Evolutionary conservation across 2,329 filamentous ascomycete genomes (phyloP).

Genomic region (Aureobasidium sp.): DNA sequence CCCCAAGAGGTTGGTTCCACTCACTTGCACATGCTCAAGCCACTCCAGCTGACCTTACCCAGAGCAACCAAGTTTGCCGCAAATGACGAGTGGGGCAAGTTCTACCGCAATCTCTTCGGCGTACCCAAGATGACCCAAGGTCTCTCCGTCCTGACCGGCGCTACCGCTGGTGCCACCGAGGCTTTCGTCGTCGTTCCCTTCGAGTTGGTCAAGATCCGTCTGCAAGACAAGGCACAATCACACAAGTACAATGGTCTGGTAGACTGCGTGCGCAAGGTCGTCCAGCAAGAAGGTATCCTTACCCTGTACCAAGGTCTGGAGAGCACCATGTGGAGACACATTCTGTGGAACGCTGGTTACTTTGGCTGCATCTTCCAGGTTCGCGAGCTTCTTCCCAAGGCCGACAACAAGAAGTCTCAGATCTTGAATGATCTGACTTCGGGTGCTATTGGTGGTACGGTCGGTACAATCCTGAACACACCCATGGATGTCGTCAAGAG

Average conservation of each 20-base stretch:
- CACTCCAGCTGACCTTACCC: neutral
- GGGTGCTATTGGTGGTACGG: constrained; percentile 79
- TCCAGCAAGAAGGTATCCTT: constrained; percentile 73
- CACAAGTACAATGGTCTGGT: constrained; percentile 79
- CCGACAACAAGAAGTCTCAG: constrained; percentile 72
- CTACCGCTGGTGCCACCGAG: constrained; percentile 90
- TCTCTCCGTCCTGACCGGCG: constrained; percentile 86
- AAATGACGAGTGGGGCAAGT: constrained; percentile 95
- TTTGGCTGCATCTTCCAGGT: constrained; percentile 99
- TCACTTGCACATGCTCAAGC: neutral
- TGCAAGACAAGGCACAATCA: constrained; percentile 91
- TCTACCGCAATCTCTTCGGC: constrained; percentile 85
- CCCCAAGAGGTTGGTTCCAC: constrained; percentile 57
- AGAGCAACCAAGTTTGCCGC: constrained; percentile 97
- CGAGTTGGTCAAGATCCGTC: constrained; percentile 94
- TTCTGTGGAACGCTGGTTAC: constrained; percentile 90
- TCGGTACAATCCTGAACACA: constrained; percentile 88
- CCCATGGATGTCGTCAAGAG: constrained; percentile 97
- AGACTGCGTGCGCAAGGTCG: constrained; percentile 73
- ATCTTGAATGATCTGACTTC: constrained; percentile 83
- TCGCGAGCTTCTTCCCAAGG: constrained; percentile 70
- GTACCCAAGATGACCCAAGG: constrained; percentile 82
- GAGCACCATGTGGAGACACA: constrained; percentile 92
- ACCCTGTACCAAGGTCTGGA: constrained; percentile 96
- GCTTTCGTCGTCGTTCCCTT: constrained; percentile 96